Percentiles rank a stretch among this genome's conserved stretches.
These are phyloP conservation scores for Trichophyton schoenleinii DNA, from an alignment of 2,329 filamentous ascomycete genomes.

Conservation along the genomic window DNA sequence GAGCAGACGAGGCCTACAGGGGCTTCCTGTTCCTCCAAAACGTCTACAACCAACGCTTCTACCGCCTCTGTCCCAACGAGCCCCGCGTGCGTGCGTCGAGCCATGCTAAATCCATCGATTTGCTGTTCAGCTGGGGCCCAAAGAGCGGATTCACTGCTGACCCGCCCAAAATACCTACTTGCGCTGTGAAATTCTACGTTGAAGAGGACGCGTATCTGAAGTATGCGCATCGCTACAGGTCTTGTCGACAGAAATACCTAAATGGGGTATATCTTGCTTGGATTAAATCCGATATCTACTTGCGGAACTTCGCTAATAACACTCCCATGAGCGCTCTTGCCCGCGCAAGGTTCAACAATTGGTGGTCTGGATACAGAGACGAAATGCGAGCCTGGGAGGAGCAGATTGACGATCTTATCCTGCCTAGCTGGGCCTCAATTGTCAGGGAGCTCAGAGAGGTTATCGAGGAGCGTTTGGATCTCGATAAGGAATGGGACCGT, in stretches of 20 bases:
- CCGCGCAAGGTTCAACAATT: constrained; percentile 15
- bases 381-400: constrained; percentile 22
- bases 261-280: constrained; percentile 12
- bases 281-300: constrained; percentile 9
- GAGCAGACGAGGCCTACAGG: constrained; percentile 12
- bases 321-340: constrained; percentile 11
- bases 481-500: constrained; percentile 9
- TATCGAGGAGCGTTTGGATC: constrained; percentile 21
- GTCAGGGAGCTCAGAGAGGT: constrained; percentile 17
- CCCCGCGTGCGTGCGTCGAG: constrained; percentile 1
- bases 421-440: constrained; percentile 20
- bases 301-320: constrained; percentile 11
- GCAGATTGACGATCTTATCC: constrained; percentile 11
- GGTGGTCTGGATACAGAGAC: constrained; percentile 17
- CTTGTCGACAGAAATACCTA: constrained; percentile 9
- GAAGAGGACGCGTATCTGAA: constrained; percentile 15
- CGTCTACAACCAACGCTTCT: constrained; percentile 15
- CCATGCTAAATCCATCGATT: constrained; percentile 17
- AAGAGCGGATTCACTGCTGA: constrained; percentile 1
- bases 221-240: constrained; percentile 9
- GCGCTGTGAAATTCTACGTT: constrained; percentile 17
- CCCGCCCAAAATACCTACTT: constrained; percentile 18
- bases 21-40: constrained; percentile 14
- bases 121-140: constrained; percentile 18
- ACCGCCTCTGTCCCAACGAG: constrained; percentile 17